Evolutionary conservation across 2,329 filamentous ascomycete species (phyloP).

Genomic region (Leptographium wingfieldii): DNA sequence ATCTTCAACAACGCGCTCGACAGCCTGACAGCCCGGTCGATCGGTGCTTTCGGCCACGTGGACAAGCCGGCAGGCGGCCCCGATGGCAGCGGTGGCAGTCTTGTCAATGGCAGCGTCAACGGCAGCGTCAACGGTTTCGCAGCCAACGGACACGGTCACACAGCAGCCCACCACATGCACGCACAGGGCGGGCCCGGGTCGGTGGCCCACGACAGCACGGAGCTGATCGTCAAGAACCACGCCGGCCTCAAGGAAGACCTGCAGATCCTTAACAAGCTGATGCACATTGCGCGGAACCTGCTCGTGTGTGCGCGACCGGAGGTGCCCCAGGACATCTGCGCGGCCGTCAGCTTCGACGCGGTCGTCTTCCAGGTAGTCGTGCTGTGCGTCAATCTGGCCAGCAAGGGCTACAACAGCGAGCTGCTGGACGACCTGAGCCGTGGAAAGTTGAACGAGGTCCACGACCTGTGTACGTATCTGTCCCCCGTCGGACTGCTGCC

Average conservation of each 20-base stretch:
- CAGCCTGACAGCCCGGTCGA: slow-evolving; percentile 44
- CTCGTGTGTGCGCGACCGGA: slow-evolving; percentile 52
- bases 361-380: slow-evolving; percentile 55
- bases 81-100: neutral
- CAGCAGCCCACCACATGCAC: slow-evolving; percentile 2
- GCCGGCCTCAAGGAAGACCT: slow-evolving; percentile 48
- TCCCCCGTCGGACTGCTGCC: neutral
- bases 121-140: slow-evolving; percentile 12
- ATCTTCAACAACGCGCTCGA: slow-evolving; percentile 50
- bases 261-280: slow-evolving; percentile 51
- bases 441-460: slow-evolving; percentile 47
- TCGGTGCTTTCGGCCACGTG: slow-evolving; percentile 34
- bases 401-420: slow-evolving; percentile 54
- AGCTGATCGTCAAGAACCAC: slow-evolving; percentile 51
- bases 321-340: slow-evolving; percentile 53
- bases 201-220: slow-evolving; percentile 40
- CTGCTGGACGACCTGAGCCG: slow-evolving; percentile 45
- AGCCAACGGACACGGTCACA: neutral
- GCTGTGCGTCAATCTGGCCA: slow-evolving; percentile 53
- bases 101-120: neutral
- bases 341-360: slow-evolving; percentile 51
- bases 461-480: slow-evolving; percentile 43
- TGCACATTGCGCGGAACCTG: slow-evolving; percentile 54
- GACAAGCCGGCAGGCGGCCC: slow-evolving; percentile 25
- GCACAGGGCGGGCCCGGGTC: slow-evolving; percentile 17